Conservation (phyloP, 345 rosid genomes). For the Pistacia vera region DNA sequence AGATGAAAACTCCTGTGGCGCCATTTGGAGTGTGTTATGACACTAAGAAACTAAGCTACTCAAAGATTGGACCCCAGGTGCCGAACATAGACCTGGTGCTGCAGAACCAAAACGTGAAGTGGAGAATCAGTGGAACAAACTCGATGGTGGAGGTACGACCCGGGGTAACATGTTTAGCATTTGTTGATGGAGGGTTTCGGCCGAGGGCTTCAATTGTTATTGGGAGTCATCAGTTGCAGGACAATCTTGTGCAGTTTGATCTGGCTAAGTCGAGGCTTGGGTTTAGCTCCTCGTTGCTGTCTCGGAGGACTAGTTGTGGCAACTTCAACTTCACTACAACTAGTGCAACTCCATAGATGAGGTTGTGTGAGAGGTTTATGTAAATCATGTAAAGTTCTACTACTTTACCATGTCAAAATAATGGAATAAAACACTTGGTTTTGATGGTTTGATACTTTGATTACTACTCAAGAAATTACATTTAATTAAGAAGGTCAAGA, state of each 20-base stretch:
- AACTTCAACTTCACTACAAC: constrained; percentile 23
- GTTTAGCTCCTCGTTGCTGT: constrained; percentile 35
- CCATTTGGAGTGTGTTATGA: constrained; percentile 27
- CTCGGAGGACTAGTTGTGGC: constrained; percentile 19
- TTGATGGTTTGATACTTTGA: too few relatives aligned
- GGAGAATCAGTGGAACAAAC: constrained; percentile 33
- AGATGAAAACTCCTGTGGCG: constrained; percentile 5
- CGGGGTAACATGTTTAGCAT: constrained; percentile 32
- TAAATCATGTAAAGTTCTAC: neutral
- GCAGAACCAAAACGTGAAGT: constrained; percentile 12
- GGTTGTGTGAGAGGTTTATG: neutral
- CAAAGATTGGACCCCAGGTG: constrained; percentile 15
- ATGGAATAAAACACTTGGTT: too few relatives aligned
- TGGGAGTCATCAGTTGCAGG: constrained; percentile 38
- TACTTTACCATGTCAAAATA: too few relatives aligned
- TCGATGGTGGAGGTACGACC: constrained; percentile 26
- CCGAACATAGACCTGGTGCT: constrained; percentile 34
- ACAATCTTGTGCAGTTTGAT: constrained; percentile 37
- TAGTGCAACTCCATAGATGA: neutral
- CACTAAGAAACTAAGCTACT: neutral
- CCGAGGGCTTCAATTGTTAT: constrained; percentile 26
- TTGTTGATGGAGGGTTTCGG: constrained; percentile 32
- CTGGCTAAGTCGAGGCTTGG: constrained; percentile 29
- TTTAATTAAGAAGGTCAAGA: too few relatives aligned
- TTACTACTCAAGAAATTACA: too few relatives aligned